These are phyloP conservation scores for Quillaja saponaria DNA, from an alignment of 306 rosid species.

Conservation along the genomic window DNA sequence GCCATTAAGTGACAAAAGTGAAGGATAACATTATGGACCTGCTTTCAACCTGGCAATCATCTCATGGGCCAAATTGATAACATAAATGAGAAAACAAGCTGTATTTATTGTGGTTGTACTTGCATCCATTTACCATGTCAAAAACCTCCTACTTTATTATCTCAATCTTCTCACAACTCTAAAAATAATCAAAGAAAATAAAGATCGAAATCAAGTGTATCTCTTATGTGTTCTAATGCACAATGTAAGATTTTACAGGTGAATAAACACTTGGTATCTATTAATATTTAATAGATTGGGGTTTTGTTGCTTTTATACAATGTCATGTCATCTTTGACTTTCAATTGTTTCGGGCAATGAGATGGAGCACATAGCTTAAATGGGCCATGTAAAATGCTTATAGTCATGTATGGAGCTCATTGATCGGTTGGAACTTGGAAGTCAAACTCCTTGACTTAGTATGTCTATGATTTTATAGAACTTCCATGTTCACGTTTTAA, in stretches of 20 bases:
- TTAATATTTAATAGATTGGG: neutral
- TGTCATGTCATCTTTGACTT: slow-evolving; percentile 10
- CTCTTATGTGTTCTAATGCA: neutral
- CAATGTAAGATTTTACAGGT: neutral
- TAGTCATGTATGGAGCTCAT: slow-evolving; percentile 3
- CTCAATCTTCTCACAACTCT: neutral
- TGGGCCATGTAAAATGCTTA: neutral
- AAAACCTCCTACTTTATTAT: neutral
- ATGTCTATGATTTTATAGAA: slow-evolving; percentile 17
- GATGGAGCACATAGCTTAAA: neutral
- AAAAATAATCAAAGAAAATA: neutral
- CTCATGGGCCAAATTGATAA: too few species aligned
- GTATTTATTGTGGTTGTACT: neutral
- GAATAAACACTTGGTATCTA: neutral
- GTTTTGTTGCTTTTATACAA: slow-evolving; percentile 10
- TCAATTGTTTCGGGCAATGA: neutral
- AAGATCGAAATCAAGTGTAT: too few species aligned
- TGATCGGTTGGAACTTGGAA: slow-evolving; percentile 15
- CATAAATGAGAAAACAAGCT: too few species aligned
- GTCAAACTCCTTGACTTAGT: slow-evolving; percentile 24
- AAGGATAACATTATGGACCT: slow-evolving; percentile 13
- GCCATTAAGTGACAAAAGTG: slow-evolving; percentile 1
- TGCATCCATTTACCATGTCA: neutral
- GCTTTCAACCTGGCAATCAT: neutral
- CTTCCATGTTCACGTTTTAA: slow-evolving; percentile 18